Evolutionary conservation across 2,329 filamentous ascomycete species (phyloP).

Genomic region (Seiridium unicorne): DNA sequence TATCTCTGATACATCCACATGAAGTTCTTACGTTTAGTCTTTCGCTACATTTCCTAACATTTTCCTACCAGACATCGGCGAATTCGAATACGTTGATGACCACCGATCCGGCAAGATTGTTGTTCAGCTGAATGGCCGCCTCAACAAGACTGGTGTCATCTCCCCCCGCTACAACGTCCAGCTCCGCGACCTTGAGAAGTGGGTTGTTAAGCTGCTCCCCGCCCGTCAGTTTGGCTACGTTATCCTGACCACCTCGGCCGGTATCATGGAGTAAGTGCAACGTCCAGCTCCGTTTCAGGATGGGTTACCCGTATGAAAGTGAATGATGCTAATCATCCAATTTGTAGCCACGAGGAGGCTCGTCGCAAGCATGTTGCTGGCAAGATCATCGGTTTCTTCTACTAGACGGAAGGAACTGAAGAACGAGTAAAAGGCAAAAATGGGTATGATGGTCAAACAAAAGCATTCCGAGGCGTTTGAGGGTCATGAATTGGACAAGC

Average conservation of each 20-base stretch:
- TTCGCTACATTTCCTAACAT: conserved; percentile 78
- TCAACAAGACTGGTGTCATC: conserved; percentile 99
- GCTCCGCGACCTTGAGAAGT: conserved; percentile 97
- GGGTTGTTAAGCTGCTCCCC: conserved; percentile 98
- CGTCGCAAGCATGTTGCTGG: conserved; percentile 97
- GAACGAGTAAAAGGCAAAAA: conserved; percentile 8
- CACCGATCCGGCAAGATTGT: conserved; percentile 99
- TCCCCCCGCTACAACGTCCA: conserved; percentile 99
- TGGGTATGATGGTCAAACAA: conserved; percentile 5
- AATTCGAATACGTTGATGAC: conserved; percentile 99
- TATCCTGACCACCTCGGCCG: conserved; percentile 97
- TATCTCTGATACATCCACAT: conserved; percentile 72
- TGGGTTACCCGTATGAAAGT: no score
- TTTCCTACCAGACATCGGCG: conserved; percentile 78
- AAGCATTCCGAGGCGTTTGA: conserved; percentile 30
- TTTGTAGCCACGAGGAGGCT: conserved; percentile 82
- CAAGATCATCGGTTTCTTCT: conserved; percentile 99
- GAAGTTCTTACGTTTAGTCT: conserved; percentile 90
- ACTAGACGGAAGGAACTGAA: conserved; percentile 54
- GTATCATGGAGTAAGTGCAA: conserved; percentile 78
- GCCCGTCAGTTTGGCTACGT: conserved; percentile 99
- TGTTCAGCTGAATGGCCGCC: conserved; percentile 97
- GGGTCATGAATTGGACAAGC: conserved; percentile 23
- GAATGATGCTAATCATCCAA: no score
- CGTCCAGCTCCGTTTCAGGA: no score